Evolutionary conservation across 1,284 basidiomycete species (phyloP).

Genomic region (Papiliotrema terrestris): DNA sequence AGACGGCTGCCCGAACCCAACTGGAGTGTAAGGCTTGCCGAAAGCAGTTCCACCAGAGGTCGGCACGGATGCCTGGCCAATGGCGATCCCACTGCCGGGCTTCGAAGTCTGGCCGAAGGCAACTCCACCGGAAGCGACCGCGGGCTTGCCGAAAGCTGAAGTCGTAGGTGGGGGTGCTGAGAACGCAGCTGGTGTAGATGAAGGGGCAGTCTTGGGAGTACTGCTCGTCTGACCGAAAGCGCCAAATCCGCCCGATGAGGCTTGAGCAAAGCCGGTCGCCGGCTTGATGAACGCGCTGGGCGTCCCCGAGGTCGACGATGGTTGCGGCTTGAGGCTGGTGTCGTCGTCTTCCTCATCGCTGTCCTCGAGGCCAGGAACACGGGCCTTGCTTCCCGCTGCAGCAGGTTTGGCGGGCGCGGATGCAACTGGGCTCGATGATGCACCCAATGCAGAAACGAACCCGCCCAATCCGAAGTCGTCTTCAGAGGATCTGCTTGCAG

Average conservation of each 20-base stretch:
- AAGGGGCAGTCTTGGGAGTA: slow-evolving; percentile 2
- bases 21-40: slow-evolving; percentile 15
- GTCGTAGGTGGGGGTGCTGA: slow-evolving; percentile 8
- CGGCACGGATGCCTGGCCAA: slow-evolving; percentile 17
- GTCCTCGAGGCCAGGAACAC: slow-evolving; percentile 29
- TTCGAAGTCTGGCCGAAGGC: slow-evolving; percentile 12
- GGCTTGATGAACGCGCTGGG: slow-evolving; percentile 40
- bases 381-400: too few species aligned
- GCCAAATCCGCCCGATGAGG: slow-evolving; percentile 22
- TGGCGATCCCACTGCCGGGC: slow-evolving; percentile 10
- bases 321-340: too few species aligned
- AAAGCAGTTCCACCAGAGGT: slow-evolving; percentile 23
- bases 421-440: slow-evolving; percentile 8
- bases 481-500: not conserved
- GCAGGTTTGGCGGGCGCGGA: too few species aligned
- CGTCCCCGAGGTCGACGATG: not conserved
- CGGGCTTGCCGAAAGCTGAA: not conserved
- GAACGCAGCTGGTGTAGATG: slow-evolving; percentile 10
- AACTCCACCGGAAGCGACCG: not conserved
- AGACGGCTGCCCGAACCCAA: slow-evolving; percentile 14
- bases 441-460: slow-evolving; percentile 29
- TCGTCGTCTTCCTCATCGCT: not conserved
- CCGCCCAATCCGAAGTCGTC: slow-evolving; percentile 39
- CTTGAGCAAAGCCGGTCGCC: slow-evolving; percentile 36
- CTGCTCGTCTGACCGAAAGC: slow-evolving; percentile 20